Evolutionary conservation across 75 land plant species (phyloP).

Genomic region (Pinus taeda): DNA sequence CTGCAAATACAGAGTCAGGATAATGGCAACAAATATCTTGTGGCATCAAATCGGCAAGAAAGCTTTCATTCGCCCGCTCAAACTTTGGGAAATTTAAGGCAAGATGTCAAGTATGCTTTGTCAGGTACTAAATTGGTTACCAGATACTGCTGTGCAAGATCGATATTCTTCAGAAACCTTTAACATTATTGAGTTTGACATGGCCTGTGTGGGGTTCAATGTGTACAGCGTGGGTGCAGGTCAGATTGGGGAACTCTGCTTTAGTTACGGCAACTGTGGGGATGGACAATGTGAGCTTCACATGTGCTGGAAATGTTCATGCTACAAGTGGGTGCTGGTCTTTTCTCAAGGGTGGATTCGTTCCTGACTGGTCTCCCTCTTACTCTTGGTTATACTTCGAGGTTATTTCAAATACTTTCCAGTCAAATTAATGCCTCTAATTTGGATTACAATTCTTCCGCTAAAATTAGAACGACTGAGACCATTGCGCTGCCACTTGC

Average conservation of each 20-base stretch:
- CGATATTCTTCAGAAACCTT: neutral
- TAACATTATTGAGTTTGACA: neutral
- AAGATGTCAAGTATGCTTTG: constrained; percentile 39
- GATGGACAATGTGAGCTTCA: constrained; percentile 14
- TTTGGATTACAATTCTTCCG: too few relatives aligned
- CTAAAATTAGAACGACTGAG: too few relatives aligned
- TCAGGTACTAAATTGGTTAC: constrained; percentile 28
- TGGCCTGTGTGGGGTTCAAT: neutral
- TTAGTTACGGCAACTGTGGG: constrained; percentile 48
- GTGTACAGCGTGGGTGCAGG: constrained; percentile 64
- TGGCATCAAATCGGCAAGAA: constrained; percentile 17
- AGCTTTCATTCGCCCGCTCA: constrained; percentile 40
- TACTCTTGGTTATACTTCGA: constrained; percentile 45
- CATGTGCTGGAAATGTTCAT: constrained; percentile 50
- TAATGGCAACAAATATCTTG: constrained; percentile 16
- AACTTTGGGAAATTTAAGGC: constrained; percentile 38
- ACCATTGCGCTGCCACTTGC: neutral
- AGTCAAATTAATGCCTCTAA: too few relatives aligned
- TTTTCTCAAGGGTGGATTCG: constrained; percentile 85
- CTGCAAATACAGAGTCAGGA: neutral
- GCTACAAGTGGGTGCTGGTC: constrained; percentile 79
- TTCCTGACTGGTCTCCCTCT: constrained; percentile 25
- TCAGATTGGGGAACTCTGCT: constrained; percentile 27
- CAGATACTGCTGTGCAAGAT: neutral
- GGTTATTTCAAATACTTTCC: constrained; percentile 19